Base-by-base conservation (phyloP, 306 rosid genomes). In the Clitoria ternatea region DNA sequence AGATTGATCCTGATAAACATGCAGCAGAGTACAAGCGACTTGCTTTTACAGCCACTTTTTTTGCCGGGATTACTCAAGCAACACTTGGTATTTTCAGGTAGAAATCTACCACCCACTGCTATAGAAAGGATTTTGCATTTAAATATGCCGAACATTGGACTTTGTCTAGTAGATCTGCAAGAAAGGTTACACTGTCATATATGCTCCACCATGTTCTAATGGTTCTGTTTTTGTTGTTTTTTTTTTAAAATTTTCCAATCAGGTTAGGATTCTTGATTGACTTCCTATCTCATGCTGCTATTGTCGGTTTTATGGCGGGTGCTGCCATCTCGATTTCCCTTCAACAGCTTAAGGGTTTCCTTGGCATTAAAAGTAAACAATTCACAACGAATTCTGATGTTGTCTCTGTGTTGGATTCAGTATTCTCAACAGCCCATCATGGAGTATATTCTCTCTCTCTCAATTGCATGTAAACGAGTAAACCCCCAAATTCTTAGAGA, bases 221-320 rank as follows among this genome's bases (percentile, higher is more conserved):
- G 40, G 42, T 20, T 36, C 35, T 66, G 43, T n/a, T 27, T 35
- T 47, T 53, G 48, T 45, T 44, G n/a, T n/a, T n/a, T n/a, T n/a
- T n/a, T n/a, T n/a, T n/a, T 43, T 45, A n/a, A n/a, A n/a, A n/a
- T 3, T 12, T 44, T 22, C 4, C 30, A 44, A 55, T 18, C 90
- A 93, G 98, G 84, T 67, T 94, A 82, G 98, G 98, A 23, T 90
- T 94, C 85, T 84, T 94, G 92, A 90, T 94, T 55, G 98, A 94
- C 67, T 94, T 90, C 74, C 87, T 90, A 63, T 94, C 98, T 7
- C 98, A 94, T 80, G 98, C 97, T 81, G 98, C 98, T 82, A 80
- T 90, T 76, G 98, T 90, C 4, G 98, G 98, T 36, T 94, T 94
- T 75, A 90, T 94, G 98, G 98, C 92, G 22, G 98, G 98, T 69